Percentiles rank a stretch among this genome's conserved stretches.
phyloP scores from a whole-genome alignment of 75 land plant species.

The Picea glauca region DNA sequence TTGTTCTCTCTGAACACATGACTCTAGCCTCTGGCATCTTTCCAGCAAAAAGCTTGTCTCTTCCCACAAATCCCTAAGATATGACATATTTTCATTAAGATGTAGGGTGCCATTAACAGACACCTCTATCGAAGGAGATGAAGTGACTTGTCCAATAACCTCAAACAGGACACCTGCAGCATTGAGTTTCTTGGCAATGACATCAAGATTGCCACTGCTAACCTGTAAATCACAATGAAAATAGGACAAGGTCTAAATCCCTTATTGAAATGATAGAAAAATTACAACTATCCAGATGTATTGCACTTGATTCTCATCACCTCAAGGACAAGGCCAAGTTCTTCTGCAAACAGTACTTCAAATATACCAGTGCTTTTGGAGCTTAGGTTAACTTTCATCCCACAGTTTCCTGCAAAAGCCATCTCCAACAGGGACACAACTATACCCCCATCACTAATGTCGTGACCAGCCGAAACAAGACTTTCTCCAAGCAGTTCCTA shows the following conservation, averaged over 20 bases:
- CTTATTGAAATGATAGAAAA: not conserved
- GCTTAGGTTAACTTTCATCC: conserved; percentile 57
- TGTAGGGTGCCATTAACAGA: conserved; percentile 57
- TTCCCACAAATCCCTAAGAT: conserved; percentile 91
- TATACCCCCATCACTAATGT: conserved; percentile 94
- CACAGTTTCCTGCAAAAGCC: conserved; percentile 98
- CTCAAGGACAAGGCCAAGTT: conserved; percentile 89
- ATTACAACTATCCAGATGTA: not conserved
- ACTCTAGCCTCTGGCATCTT: conserved; percentile 63
- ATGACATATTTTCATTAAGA: conserved; percentile 45
- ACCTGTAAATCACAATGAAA: conserved; percentile 26
- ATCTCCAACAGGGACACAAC: conserved; percentile 75
- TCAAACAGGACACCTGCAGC: conserved; percentile 43
- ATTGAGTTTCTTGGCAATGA: conserved; percentile 34
- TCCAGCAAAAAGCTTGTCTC: conserved; percentile 89
- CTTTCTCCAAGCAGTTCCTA: conserved; percentile 52
- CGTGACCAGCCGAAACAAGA: conserved; percentile 91
- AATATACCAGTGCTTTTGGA: conserved; percentile 30
- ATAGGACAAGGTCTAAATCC: not conserved
- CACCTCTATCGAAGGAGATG: conserved; percentile 39
- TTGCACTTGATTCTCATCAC: conserved; percentile 9
- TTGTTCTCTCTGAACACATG: conserved; percentile 79
- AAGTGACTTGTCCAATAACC: conserved; percentile 70
- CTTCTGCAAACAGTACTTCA: conserved; percentile 80
- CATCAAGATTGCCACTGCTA: conserved; percentile 35